These are phyloP conservation scores for Gossypium herbaceum DNA, from an alignment of 345 rosid species.

Conservation along the genomic window DNA sequence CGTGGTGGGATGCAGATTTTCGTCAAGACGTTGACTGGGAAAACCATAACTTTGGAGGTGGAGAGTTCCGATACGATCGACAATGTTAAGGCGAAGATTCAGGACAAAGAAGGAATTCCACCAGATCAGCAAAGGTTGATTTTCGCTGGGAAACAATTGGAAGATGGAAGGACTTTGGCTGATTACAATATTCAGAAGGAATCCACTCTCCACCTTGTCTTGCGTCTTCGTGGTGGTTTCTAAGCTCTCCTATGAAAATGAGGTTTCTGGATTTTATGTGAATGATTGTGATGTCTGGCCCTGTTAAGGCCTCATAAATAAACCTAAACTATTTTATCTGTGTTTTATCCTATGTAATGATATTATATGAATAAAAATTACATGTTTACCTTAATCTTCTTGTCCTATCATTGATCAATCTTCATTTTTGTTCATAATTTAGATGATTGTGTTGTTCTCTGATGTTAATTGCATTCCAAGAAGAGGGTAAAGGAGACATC, in stretches of 20 bases:
- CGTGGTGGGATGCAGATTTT: constrained; percentile 53
- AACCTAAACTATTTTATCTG: not conserved
- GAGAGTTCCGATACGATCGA: constrained; percentile 36
- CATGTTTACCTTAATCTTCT: constrained; percentile 15
- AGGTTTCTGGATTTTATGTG: not conserved
- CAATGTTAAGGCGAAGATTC: constrained; percentile 37
- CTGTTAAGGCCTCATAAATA: constrained; percentile 8
- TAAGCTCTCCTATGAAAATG: not conserved
- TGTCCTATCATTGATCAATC: not conserved
- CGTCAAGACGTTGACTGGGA: constrained; percentile 31
- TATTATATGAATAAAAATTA: not conserved
- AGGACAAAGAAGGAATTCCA: constrained; percentile 37
- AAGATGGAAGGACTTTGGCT: constrained; percentile 37
- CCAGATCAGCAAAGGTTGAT: constrained; percentile 41
- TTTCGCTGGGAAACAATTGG: constrained; percentile 39
- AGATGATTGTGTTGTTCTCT: not conserved
- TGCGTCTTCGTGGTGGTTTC: constrained; percentile 36
- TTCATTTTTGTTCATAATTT: constrained; percentile 22
- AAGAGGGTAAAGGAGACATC: too few relatives aligned
- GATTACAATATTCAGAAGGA: constrained; percentile 43
- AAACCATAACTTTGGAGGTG: constrained; percentile 35
- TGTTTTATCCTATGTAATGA: not conserved
- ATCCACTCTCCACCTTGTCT: constrained; percentile 36
- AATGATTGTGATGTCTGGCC: constrained; percentile 1
- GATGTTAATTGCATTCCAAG: not conserved